A percentile compares a stretch with the other conserved stretches of the same genome.
These are phyloP conservation scores for Chlorella sp. DNA, from an alignment of 139 green algal genomes.

Conservation along the genomic window DNA sequence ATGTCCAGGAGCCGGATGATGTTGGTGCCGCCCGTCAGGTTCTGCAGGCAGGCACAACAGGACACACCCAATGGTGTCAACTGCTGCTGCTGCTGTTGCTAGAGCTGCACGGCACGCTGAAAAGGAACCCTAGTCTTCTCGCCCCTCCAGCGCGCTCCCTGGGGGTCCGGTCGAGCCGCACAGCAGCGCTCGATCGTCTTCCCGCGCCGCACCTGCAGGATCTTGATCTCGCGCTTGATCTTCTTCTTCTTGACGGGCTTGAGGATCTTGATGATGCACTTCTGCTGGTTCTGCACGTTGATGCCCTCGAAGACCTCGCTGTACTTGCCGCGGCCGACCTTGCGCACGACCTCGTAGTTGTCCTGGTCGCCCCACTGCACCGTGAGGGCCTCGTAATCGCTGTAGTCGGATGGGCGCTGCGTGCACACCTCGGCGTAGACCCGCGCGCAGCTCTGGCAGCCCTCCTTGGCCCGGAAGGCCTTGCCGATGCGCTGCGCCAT, in stretches of 20 bases:
- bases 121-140: neutral
- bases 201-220: constrained; percentile 55
- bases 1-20: constrained; percentile 95
- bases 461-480: neutral
- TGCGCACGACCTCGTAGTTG: constrained; percentile 94
- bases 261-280: constrained; percentile 96
- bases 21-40: constrained; percentile 92
- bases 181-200: neutral
- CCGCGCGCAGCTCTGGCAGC: neutral
- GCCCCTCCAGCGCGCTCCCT: neutral
- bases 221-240: constrained; percentile 98
- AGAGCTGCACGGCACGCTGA: neutral
- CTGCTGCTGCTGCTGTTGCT: neutral
- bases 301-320: constrained; percentile 98
- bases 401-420: constrained; percentile 9
- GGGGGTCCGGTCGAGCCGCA: too few relatives aligned
- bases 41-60: constrained; percentile 43
- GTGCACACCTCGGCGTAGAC: constrained; percentile 10
- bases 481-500: neutral
- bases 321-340: constrained; percentile 93
- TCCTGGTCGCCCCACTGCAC: constrained; percentile 39
- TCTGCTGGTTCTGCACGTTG: constrained; percentile 62
- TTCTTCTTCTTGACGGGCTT: constrained; percentile 86
- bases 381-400: constrained; percentile 1
- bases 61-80: neutral